Conservation (phyloP, 495 filamentous ascomycete genomes). For the Staphylotrichum tortipilum region DNA sequence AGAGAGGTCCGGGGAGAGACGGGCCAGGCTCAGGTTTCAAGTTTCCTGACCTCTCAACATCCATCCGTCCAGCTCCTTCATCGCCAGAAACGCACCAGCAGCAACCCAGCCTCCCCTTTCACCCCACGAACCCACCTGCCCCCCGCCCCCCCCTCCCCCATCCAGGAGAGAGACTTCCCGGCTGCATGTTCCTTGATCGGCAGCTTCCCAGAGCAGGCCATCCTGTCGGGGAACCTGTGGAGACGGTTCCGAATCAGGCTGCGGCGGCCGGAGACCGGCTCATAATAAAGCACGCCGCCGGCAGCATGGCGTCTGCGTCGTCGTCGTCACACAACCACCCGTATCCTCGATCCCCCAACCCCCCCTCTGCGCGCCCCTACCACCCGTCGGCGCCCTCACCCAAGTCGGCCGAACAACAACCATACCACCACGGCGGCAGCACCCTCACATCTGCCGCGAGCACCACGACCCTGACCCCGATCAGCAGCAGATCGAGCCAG, state of each 20-base stretch:
- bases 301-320: constrained; percentile 45
- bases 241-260: constrained; percentile 29
- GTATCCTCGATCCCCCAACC: constrained; percentile 47
- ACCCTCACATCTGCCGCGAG: constrained; percentile 34
- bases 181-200: constrained; percentile 41
- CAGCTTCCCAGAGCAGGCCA: constrained; percentile 28
- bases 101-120: too few species aligned
- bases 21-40: too few species aligned
- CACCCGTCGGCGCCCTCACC: constrained; percentile 49
- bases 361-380: constrained; percentile 45
- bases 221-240: constrained; percentile 33
- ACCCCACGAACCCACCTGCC: too few species aligned
- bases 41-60: too few species aligned
- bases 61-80: too few species aligned
- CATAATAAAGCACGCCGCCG: constrained; percentile 22
- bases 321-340: too few species aligned
- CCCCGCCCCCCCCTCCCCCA: constrained; percentile 6
- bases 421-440: too few species aligned
- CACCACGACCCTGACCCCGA: too few species aligned
- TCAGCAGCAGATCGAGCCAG: constrained; percentile 23
- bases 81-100: too few species aligned
- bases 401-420: constrained; percentile 35
- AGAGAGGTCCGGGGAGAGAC: too few species aligned
- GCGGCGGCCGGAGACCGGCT: constrained; percentile 20
- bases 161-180: constrained; percentile 23